These are phyloP conservation scores for Sinapis alba DNA, from an alignment of 441 rosid genomes.

Conservation along the genomic window DNA sequence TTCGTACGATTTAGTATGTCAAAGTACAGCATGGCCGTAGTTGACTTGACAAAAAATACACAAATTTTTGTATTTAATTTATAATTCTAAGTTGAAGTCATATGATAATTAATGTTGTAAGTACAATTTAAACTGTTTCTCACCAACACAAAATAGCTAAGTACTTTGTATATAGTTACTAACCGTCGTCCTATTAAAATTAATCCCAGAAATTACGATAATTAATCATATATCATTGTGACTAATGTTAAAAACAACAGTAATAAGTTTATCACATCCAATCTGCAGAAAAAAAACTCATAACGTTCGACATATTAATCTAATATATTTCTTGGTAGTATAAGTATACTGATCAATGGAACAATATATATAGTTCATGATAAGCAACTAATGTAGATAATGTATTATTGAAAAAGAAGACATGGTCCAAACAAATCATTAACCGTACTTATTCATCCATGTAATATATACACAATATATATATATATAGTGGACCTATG, in stretches of 20 bases:
- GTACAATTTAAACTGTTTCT: not conserved
- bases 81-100: not conserved
- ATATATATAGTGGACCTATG: slow-evolving; percentile 28
- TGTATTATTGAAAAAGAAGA: slow-evolving; percentile 19
- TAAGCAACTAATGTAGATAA: not conserved
- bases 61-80: not conserved
- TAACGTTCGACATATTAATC: not conserved
- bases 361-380: not conserved
- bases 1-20: slow-evolving; percentile 37
- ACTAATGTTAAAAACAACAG: no score
- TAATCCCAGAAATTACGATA: not conserved
- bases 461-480: slow-evolving; percentile 8
- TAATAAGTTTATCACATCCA: no score
- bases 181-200: not conserved
- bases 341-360: not conserved
- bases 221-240: not conserved
- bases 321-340: slow-evolving; percentile 5
- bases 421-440: slow-evolving; percentile 26
- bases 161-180: not conserved
- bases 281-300: no score
- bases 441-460: slow-evolving; percentile 1
- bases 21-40: slow-evolving; percentile 28
- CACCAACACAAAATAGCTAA: not conserved
- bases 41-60: not conserved
- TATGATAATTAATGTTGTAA: not conserved